phyloP scores from a whole-genome alignment of 441 rosid species.

The Caryocar brasiliense region DNA sequence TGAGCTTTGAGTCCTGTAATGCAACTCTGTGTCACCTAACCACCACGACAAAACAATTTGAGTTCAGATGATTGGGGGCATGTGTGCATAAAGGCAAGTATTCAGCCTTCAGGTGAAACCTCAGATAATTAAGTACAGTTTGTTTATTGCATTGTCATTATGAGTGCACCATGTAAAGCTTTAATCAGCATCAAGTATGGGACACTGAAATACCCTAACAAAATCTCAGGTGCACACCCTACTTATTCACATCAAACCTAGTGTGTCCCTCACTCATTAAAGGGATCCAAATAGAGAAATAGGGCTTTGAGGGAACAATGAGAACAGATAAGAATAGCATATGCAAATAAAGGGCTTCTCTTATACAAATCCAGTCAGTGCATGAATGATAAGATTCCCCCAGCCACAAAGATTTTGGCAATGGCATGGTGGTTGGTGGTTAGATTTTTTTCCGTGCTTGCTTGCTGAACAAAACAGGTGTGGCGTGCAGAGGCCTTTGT shows the following conservation, averaged over 20 bases:
- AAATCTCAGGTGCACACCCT: conserved; percentile 1
- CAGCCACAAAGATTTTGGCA: too few species aligned
- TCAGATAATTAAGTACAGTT: neutral
- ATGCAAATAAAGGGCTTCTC: neutral
- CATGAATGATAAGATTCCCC: neutral
- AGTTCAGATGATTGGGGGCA: too few species aligned
- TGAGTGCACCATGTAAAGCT: neutral
- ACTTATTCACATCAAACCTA: too few species aligned
- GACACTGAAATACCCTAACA: neutral
- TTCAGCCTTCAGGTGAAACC: too few species aligned
- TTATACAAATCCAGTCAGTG: too few species aligned
- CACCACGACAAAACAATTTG: too few species aligned
- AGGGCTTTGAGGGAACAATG: neutral
- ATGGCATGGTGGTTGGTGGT: too few species aligned
- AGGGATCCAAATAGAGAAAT: neutral
- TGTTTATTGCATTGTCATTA: neutral
- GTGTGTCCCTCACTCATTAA: conserved; percentile 1
- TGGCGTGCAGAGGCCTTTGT: too few species aligned
- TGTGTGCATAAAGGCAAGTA: neutral
- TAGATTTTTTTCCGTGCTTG: too few species aligned
- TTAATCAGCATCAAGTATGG: conserved; percentile 1
- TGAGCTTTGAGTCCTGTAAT: too few species aligned
- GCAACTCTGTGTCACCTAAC: too few species aligned
- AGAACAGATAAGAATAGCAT: conserved; percentile 12
- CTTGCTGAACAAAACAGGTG: too few species aligned